Evolutionary conservation across 768 basidiomycete genomes (phyloP).

Genomic region (Termitomyces titanicus): DNA sequence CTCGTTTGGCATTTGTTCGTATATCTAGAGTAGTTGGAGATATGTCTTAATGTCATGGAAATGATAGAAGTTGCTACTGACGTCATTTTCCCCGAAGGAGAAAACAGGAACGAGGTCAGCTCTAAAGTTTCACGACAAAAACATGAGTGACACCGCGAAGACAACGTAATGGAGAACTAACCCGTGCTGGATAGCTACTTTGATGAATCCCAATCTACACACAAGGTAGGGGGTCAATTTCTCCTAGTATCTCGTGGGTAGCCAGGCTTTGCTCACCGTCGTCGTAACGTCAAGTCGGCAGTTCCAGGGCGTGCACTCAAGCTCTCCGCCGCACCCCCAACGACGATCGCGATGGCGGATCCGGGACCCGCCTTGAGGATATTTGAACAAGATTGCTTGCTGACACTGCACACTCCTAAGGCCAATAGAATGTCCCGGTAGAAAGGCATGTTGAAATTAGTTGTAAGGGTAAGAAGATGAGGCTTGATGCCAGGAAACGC

Average conservation of each 20-base stretch:
- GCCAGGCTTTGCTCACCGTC: slow-evolving; percentile 44
- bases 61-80: slow-evolving; percentile 29
- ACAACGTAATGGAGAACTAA: slow-evolving; percentile 26
- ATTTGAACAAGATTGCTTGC: slow-evolving; percentile 85
- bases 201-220: slow-evolving; percentile 89
- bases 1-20: slow-evolving; percentile 94
- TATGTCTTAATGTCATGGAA: neutral
- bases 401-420: slow-evolving; percentile 90
- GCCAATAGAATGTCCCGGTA: slow-evolving; percentile 90
- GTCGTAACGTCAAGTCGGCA: slow-evolving; percentile 79
- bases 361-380: slow-evolving; percentile 67
- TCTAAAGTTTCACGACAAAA: slow-evolving; percentile 33
- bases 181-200: slow-evolving; percentile 89
- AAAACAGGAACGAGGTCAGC: slow-evolving; percentile 97
- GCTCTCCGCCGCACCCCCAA: slow-evolving; percentile 95
- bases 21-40: slow-evolving; percentile 57
- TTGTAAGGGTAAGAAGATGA: slow-evolving; percentile 86
- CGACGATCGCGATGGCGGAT: slow-evolving; percentile 86
- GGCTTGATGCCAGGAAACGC: slow-evolving; percentile 90
- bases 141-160: neutral
- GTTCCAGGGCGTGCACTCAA: slow-evolving; percentile 96
- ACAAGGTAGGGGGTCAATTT: neutral
- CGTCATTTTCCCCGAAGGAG: slow-evolving; percentile 98
- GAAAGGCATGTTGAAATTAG: slow-evolving; percentile 89
- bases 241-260: neutral